Percentiles rank a stretch among this genome's conserved stretches.
phyloP scores from a whole-genome alignment of 805 yeast species.

The Pichia californica region DNA sequence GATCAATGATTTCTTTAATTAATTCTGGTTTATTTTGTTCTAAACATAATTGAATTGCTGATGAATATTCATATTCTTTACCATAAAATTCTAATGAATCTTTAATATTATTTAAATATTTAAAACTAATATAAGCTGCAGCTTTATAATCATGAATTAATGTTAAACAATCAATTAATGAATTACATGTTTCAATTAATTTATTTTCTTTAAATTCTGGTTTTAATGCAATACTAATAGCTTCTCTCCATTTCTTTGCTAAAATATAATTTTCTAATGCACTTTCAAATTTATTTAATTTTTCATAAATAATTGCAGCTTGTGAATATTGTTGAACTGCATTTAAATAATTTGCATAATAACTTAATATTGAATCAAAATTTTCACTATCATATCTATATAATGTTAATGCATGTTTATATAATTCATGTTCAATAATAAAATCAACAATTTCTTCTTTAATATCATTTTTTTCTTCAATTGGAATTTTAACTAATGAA shows the following conservation, averaged over 20 bases:
- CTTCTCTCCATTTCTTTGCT: conserved; percentile 82
- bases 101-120: conserved; percentile 53
- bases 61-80: conserved; percentile 66
- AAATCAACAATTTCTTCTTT: conserved; percentile 60
- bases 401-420: conserved; percentile 58
- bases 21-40: conserved; percentile 39
- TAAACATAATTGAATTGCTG: conserved; percentile 63
- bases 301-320: conserved; percentile 76
- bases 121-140: conserved; percentile 70
- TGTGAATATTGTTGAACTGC: conserved; percentile 56
- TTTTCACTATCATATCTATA: conserved; percentile 52
- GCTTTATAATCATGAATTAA: conserved; percentile 70
- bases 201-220: conserved; percentile 33
- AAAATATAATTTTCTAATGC: conserved; percentile 67
- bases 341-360: conserved; percentile 59
- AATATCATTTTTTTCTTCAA: conserved; percentile 27
- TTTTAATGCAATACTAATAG: conserved; percentile 52
- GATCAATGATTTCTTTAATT: conserved; percentile 57
- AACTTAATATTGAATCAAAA: conserved; percentile 45
- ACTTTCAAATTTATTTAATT: conserved; percentile 44
- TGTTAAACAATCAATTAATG: conserved; percentile 51
- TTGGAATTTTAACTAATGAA: conserved; percentile 49
- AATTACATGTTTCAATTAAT: conserved; percentile 44
- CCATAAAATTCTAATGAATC: conserved; percentile 65
- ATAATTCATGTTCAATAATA: conserved; percentile 63